Percentiles rank a stretch among this genome's conserved stretches.
Evolutionary conservation across 352 stramenopile genomes (phyloP).

Genomic region (Phytopythium boreale): DNA sequence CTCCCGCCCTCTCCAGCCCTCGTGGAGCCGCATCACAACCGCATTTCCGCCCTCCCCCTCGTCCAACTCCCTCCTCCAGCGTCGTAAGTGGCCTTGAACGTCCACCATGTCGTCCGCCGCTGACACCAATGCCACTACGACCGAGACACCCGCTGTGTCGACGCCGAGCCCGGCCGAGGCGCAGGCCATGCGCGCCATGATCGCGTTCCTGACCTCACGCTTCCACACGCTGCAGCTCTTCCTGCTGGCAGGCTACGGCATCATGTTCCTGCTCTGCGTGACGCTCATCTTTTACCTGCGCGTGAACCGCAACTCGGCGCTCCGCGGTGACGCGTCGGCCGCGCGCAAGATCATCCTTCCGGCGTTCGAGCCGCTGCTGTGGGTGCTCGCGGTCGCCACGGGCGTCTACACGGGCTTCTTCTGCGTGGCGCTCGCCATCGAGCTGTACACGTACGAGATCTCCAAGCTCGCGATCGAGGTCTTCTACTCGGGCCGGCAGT

Average conservation of each 20-base stretch:
- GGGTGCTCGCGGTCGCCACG: slow-evolving; percentile 35
- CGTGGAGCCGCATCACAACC: neutral
- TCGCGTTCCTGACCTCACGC: slow-evolving; percentile 31
- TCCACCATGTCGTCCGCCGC: neutral
- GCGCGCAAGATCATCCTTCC: slow-evolving; percentile 63
- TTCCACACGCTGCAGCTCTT: slow-evolving; percentile 57
- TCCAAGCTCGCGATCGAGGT: slow-evolving; percentile 48
- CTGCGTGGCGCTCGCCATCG: slow-evolving; percentile 29
- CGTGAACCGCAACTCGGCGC: slow-evolving; percentile 37
- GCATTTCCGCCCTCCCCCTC: neutral
- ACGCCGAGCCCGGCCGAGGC: slow-evolving; percentile 30
- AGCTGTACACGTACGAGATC: slow-evolving; percentile 49
- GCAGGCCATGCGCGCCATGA: slow-evolving; percentile 25
- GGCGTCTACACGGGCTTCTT: slow-evolving; percentile 52
- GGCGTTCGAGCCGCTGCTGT: slow-evolving; percentile 53
- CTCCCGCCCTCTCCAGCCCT: neutral
- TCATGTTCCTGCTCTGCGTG: slow-evolving; percentile 54
- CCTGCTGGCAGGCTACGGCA: slow-evolving; percentile 46
- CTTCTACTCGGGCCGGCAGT: slow-evolving; percentile 60
- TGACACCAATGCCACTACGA: neutral
- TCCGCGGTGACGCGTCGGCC: slow-evolving; percentile 38
- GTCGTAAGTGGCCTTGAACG: neutral
- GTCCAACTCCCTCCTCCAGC: neutral
- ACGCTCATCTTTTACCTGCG: slow-evolving; percentile 45
- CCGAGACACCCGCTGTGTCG: neutral